A percentile compares a stretch with the other conserved stretches of the same genome.
Conservation (phyloP, 2,329 filamentous ascomycete genomes). For the Blastomyces parvus region DNA sequence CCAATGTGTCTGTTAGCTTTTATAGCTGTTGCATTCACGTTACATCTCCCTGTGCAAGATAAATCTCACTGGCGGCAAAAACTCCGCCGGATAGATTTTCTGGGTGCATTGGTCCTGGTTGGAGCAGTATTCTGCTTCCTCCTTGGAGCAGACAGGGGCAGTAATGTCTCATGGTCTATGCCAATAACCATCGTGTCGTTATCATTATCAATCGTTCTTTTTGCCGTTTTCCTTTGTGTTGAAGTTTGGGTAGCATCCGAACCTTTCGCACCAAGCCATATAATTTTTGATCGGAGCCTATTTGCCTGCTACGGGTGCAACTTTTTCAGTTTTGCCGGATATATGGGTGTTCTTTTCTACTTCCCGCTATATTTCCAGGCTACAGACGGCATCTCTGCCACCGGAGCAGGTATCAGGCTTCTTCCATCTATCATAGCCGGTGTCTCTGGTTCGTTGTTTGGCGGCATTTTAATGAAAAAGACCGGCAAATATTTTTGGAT, state of each 20-base stretch:
- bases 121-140: constrained; percentile 56
- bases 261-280: constrained; percentile 64
- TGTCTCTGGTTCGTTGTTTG: constrained; percentile 55
- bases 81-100: constrained; percentile 60
- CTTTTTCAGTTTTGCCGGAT: constrained; percentile 59
- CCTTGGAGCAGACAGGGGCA: constrained; percentile 61
- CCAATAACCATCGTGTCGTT: constrained; percentile 51
- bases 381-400: constrained; percentile 54
- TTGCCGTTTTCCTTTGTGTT: constrained; percentile 57
- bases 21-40: constrained; percentile 50
- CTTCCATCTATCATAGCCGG: constrained; percentile 55
- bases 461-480: constrained; percentile 57
- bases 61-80: constrained; percentile 56
- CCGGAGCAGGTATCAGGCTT: constrained; percentile 54
- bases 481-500: constrained; percentile 64
- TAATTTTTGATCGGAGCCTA: constrained; percentile 59
- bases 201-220: constrained; percentile 47
- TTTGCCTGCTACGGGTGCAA: constrained; percentile 61
- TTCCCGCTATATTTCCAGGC: constrained; percentile 72
- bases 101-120: constrained; percentile 59
- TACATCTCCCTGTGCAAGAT: constrained; percentile 52
- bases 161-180: constrained; percentile 59
- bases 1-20: constrained; percentile 60
- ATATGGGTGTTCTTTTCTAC: constrained; percentile 56
- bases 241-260: constrained; percentile 59